Evolutionary conservation across 2,329 filamentous ascomycete genomes (phyloP).

Genomic region (Epichloe aotearoae): DNA sequence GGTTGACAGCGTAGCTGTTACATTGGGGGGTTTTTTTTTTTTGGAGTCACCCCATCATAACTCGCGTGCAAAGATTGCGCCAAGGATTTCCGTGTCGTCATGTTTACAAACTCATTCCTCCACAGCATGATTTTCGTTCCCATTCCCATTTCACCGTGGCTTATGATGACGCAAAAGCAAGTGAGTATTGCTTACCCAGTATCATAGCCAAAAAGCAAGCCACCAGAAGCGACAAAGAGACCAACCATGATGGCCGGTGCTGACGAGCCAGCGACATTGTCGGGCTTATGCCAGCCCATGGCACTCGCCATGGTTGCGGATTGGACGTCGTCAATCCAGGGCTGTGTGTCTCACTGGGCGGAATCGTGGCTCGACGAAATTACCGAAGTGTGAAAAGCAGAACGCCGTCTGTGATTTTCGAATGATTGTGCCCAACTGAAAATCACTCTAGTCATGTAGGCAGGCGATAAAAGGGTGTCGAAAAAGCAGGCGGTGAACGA

Average conservation of each 20-base stretch:
- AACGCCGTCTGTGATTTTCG: neutral
- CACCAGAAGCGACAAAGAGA: constrained; percentile 56
- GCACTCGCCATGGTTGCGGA: constrained; percentile 47
- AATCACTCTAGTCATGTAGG: neutral
- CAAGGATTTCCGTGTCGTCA: no score
- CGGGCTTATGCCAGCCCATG: constrained; percentile 62
- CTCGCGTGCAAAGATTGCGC: no score
- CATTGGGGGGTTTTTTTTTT: no score
- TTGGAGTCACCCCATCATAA: no score
- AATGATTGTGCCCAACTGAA: neutral
- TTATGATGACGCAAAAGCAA: no score
- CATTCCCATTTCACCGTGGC: no score
- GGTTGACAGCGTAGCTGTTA: no score
- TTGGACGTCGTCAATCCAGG: constrained; percentile 36
- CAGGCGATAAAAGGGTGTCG: neutral
- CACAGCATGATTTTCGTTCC: no score
- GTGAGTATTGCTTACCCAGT: constrained; percentile 40
- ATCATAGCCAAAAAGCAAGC: constrained; percentile 57
- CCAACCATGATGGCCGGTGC: constrained; percentile 61
- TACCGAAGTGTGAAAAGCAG: neutral
- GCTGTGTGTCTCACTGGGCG: constrained; percentile 8
- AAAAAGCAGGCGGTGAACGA: neutral
- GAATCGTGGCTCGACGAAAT: neutral
- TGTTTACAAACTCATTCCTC: no score
- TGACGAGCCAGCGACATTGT: constrained; percentile 61